A percentile compares a stretch with the other conserved stretches of the same genome.
phyloP scores from a whole-genome alignment of 2,329 filamentous ascomycete genomes.

The Exophiala aquamarina region DNA sequence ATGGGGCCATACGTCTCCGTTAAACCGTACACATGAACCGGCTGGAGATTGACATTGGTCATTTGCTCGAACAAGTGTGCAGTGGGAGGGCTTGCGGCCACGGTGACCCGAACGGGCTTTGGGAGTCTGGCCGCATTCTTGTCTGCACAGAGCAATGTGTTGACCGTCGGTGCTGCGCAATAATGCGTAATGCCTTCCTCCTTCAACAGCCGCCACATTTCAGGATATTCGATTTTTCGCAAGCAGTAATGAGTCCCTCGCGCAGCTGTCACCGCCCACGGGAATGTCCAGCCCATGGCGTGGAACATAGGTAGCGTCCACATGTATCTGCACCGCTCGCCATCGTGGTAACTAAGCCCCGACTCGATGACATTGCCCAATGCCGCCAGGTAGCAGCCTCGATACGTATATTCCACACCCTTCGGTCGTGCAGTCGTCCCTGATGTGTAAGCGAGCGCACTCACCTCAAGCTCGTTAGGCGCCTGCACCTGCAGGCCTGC shows the following conservation, averaged over 20 bases:
- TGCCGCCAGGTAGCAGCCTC: slow-evolving; percentile 81
- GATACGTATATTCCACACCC: slow-evolving; percentile 88
- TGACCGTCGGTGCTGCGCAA: slow-evolving; percentile 93
- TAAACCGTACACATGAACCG: slow-evolving; percentile 89
- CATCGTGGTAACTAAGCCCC: slow-evolving; percentile 69
- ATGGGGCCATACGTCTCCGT: slow-evolving; percentile 93
- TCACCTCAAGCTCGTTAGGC: slow-evolving; percentile 72
- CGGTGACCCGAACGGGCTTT: slow-evolving; percentile 77
- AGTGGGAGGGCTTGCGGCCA: slow-evolving; percentile 87
- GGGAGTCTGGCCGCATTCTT: slow-evolving; percentile 71
- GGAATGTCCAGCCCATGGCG: slow-evolving; percentile 75
- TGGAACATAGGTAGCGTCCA: slow-evolving; percentile 93
- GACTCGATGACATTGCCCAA: slow-evolving; percentile 87
- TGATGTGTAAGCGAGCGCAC: slow-evolving; percentile 90
- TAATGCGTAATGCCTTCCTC: slow-evolving; percentile 89
- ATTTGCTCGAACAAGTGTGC: slow-evolving; percentile 92
- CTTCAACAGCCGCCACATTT: slow-evolving; percentile 88
- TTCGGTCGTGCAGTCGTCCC: slow-evolving; percentile 91
- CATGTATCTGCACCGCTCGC: slow-evolving; percentile 71
- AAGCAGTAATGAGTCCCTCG: slow-evolving; percentile 94
- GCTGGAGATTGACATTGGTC: slow-evolving; percentile 79
- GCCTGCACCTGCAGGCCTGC: slow-evolving; percentile 68
- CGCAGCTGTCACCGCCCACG: slow-evolving; percentile 89
- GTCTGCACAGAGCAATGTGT: slow-evolving; percentile 83
- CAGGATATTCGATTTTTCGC: slow-evolving; percentile 88